Evolutionary conservation across 768 basidiomycete genomes (phyloP), one percentile per base, ranked within the genome.

Genomic region (Russula sp.): DNA sequence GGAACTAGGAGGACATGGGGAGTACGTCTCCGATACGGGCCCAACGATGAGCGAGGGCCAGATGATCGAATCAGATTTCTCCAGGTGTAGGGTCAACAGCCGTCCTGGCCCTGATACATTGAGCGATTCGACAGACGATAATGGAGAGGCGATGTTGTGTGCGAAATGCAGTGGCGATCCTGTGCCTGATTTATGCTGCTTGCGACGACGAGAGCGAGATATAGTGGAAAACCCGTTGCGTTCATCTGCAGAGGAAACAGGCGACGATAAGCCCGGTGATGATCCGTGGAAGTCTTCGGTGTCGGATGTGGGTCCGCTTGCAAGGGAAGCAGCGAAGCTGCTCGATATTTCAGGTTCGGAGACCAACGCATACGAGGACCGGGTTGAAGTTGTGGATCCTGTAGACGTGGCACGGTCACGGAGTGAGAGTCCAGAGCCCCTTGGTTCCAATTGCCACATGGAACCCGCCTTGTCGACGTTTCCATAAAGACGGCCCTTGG

Each of bases 341-440:
- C 88, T 90, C 5, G 89, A 89, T 55, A 91, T 86, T 66, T 92
- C 90, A 2, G 83, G 84, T 67, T 92, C 90, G n/a, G 90, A 90
- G 9, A 92, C 78, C 59, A 90, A 79, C 5, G 90, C 89, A 67
- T 84, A 92, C 0, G 90, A 92, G 20, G 90, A 92, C 34, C 83
- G 87, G 0, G 87, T 87, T 4, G 88, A 90, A 0, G 84, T 75
- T 1, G 87, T 88, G 9, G 89, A 90, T 7, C 85, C 76, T 14
- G 86, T 84, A 14, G 88, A 90, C 3, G 83, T 84, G 0, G 90
- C 91, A 20, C 88, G 84, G 61, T 86, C 88, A 68, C 90, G 78
- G 16, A 78, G 76, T 0, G 83, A 80, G 45, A 79, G 74, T 14
- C 79, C 76, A 22, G 81, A 76, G 14, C 74, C 73, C 38, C 80